phyloP scores from a whole-genome alignment of 2,329 filamentous ascomycete genomes.

The Aspergillus sojae region DNA sequence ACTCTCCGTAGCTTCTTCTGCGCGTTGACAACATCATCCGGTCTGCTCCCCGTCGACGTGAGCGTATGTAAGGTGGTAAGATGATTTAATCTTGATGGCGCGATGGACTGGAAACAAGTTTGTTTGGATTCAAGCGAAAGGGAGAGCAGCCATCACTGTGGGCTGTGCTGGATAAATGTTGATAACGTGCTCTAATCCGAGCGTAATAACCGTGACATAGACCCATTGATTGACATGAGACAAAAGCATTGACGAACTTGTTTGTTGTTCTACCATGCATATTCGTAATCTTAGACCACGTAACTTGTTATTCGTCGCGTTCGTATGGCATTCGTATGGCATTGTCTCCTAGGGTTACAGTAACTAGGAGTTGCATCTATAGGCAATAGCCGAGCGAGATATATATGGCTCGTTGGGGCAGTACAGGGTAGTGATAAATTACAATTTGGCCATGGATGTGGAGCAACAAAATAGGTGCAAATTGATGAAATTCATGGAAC shows the following conservation, averaged over 20 bases:
- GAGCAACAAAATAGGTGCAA: too few species aligned
- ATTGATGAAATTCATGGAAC: too few species aligned
- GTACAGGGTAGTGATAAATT: too few species aligned
- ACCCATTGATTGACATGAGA: constrained; percentile 17
- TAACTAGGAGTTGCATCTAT: too few species aligned
- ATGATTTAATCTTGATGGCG: constrained; percentile 3
- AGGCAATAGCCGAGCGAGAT: too few species aligned
- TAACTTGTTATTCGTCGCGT: not conserved
- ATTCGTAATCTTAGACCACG: not conserved
- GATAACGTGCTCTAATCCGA: constrained; percentile 14
- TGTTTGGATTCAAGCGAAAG: constrained; percentile 10
- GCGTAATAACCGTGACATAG: constrained; percentile 21
- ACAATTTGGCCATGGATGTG: too few species aligned
- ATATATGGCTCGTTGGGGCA: too few species aligned
- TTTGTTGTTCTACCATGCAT: not conserved
- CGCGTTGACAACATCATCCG: constrained; percentile 98
- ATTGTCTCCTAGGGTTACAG: too few species aligned
- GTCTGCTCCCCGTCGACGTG: constrained; percentile 80
- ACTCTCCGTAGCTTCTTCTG: constrained; percentile 68
- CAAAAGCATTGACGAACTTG: constrained; percentile 21
- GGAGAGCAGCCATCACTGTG: not conserved
- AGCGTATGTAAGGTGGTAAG: constrained; percentile 63
- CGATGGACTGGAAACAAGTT: constrained; percentile 4
- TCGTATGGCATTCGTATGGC: too few species aligned
- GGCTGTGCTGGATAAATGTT: constrained; percentile 12